Evolutionary conservation across 139 green algal genomes (phyloP).

Genomic region (Micromonas commoda): DNA sequence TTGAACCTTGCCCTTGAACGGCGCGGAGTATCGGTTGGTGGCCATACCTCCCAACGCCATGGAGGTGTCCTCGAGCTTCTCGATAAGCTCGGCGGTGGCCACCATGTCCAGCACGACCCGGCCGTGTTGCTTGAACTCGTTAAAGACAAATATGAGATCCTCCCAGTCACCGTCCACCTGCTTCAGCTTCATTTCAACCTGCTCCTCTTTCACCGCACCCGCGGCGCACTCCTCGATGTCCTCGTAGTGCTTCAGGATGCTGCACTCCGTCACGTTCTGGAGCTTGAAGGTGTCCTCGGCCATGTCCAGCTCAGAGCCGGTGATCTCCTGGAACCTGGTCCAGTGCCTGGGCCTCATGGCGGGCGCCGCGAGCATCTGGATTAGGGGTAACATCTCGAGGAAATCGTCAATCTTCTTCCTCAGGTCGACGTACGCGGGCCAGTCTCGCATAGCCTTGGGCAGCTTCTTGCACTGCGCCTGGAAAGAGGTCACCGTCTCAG

Average conservation of each 20-base stretch:
- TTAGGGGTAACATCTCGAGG: constrained; percentile 70
- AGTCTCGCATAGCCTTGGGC: constrained; percentile 55
- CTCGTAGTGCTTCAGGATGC: constrained; percentile 61
- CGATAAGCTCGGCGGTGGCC: constrained; percentile 62
- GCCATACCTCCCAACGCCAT: constrained; percentile 83
- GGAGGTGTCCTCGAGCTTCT: constrained; percentile 76
- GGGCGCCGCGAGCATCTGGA: constrained; percentile 72
- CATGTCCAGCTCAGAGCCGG: constrained; percentile 64
- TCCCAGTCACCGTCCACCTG: constrained; percentile 71
- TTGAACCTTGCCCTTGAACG: constrained; percentile 63
- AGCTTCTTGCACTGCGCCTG: constrained; percentile 42
- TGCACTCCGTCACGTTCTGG: constrained; percentile 64
- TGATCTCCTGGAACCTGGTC: constrained; percentile 67
- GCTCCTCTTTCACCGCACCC: constrained; percentile 73
- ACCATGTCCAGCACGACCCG: constrained; percentile 65
- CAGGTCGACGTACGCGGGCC: constrained; percentile 59
- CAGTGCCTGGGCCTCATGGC: constrained; percentile 70
- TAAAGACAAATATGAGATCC: constrained; percentile 66
- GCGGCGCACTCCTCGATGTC: constrained; percentile 65
- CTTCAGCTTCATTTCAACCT: constrained; percentile 77
- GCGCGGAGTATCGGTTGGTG: constrained; percentile 64
- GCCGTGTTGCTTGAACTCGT: constrained; percentile 59
- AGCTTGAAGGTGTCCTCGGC: constrained; percentile 73
- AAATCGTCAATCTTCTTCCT: constrained; percentile 67
- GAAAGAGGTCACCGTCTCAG: constrained; percentile 48